phyloP scores from a whole-genome alignment of 1,284 basidiomycete species.

The Ganoderma boninense region DNA sequence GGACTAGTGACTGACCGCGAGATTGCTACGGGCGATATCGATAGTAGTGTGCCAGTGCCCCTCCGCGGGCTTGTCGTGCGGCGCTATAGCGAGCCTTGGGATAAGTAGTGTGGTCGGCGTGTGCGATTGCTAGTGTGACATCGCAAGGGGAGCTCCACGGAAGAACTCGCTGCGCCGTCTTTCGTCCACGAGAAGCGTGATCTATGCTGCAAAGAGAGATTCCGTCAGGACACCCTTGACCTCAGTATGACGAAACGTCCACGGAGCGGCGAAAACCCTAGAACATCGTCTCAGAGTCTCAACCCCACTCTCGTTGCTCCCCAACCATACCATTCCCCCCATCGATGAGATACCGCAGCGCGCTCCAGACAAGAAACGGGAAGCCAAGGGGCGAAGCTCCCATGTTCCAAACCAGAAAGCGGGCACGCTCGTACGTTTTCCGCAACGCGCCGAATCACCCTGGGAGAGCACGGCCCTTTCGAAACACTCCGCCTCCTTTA shows the following conservation, averaged over 20 bases:
- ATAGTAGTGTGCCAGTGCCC: background rate
- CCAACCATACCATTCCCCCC: background rate
- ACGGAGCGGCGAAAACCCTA: background rate
- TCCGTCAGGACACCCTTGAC: slow-evolving; percentile 13
- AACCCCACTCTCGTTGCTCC: background rate
- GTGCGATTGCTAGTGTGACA: background rate
- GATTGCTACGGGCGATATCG: slow-evolving; percentile 14
- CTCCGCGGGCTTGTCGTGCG: slow-evolving; percentile 1
- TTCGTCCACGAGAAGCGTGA: slow-evolving; percentile 11
- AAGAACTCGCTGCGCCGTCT: slow-evolving; percentile 12
- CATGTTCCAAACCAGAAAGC: slow-evolving; percentile 17
- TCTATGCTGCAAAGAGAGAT: background rate
- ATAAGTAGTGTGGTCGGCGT: background rate
- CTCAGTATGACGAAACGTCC: slow-evolving; percentile 14
- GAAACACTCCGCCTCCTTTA: slow-evolving; percentile 2
- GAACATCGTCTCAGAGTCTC: slow-evolving; percentile 4
- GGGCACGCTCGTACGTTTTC: slow-evolving; percentile 5
- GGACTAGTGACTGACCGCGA: slow-evolving; percentile 1
- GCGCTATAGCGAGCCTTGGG: background rate
- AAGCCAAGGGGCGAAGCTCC: slow-evolving; percentile 13
- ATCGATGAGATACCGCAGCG: slow-evolving; percentile 4
- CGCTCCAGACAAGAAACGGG: slow-evolving; percentile 11
- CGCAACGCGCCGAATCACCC: slow-evolving; percentile 15
- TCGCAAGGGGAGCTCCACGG: background rate
- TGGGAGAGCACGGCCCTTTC: slow-evolving; percentile 12